A percentile compares a stretch with the other conserved stretches of the same genome.
Conservation (phyloP, 192 early-diverging fungal genomes). For the Martensiomyces pterosporus region DNA sequence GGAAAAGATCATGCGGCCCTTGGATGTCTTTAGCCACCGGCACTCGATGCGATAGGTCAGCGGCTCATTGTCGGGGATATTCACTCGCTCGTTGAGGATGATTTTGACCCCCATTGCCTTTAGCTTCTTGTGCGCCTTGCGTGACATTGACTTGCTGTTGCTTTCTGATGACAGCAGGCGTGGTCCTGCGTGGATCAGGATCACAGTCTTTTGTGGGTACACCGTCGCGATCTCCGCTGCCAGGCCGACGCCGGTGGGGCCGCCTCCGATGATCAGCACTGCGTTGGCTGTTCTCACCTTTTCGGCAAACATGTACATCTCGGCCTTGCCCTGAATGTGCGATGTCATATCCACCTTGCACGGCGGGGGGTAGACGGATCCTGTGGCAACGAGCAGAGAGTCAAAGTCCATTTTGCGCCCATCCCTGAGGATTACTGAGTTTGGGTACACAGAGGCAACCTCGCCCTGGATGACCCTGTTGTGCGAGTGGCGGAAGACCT, state of each 20-base stretch:
- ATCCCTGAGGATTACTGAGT: constrained; percentile 44
- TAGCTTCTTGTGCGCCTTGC: constrained; percentile 53
- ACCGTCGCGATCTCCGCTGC: constrained; percentile 62
- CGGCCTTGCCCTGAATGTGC: constrained; percentile 30
- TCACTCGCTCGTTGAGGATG: constrained; percentile 55
- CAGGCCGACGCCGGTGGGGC: constrained; percentile 73
- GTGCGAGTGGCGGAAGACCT: constrained; percentile 38
- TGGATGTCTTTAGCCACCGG: constrained; percentile 48
- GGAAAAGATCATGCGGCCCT: constrained; percentile 41
- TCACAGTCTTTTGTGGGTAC: constrained; percentile 35
- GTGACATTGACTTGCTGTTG: constrained; percentile 47
- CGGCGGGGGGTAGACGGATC: constrained; percentile 47
- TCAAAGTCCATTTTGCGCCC: constrained; percentile 49
- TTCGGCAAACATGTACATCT: constrained; percentile 35
- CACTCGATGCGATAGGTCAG: constrained; percentile 23
- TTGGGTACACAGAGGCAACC: constrained; percentile 38
- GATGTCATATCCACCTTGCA: constrained; percentile 45
- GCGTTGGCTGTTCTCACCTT: constrained; percentile 56
- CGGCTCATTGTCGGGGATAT: constrained; percentile 61
- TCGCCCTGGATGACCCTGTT: constrained; percentile 48
- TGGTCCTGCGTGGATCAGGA: constrained; percentile 31
- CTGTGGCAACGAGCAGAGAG: constrained; percentile 45
- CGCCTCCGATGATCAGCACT: constrained; percentile 69
- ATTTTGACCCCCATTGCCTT: constrained; percentile 51
- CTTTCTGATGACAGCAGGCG: constrained; percentile 39